Evolutionary conservation across 176 grass and related monocot species (phyloP), one percentile per base, ranked within the genome.

Genomic region (Saccharum spontaneum): DNA sequence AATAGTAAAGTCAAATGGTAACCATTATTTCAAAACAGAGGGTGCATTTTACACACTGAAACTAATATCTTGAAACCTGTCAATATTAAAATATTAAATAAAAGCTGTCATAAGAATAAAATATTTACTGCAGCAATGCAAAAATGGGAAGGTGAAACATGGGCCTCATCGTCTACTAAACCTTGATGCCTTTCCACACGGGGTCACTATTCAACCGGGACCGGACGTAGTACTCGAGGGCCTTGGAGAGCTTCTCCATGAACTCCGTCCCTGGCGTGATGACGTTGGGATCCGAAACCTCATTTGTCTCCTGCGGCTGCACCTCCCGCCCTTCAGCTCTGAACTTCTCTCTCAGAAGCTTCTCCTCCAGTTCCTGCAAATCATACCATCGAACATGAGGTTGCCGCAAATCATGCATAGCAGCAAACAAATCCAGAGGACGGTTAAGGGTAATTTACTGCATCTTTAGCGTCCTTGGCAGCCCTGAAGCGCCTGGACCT

Each of bases 181-280:
- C 94, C 80, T 91, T 97, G 73, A 94, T 70, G 48, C 67, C 65
- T 67, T 81, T 82, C 94, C 94, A 92, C 18, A 16, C 54, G 10
- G 90, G 92, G 3, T 92, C 78, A 14, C 13, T 59, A 7, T 85
- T 92, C 63, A 94, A 78, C 46, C 86, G 87, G 3, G 55, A 10
- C 3, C 67, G 84, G 28, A 97, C 70, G 52, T 94, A 94, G 54
- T 92, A 81, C 63, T 82, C 75, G 0, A 94, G 83, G 9, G 88
- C 88, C 5, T 55, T 24, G 2, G 90, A 94, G 5, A 97, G 85
- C 54, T 67, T 85, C 76, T 90, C 92, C 92, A 97, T 94, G 76
- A 97, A 94, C 41, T 87, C 78, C 1, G 94, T 97, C 44, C 92
- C 90, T 0, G 90, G 94, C 0, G 94, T 94, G 11, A 97, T 94